phyloP scores from a whole-genome alignment of 2,329 filamentous ascomycete species.

The Alternaria burnsii region DNA sequence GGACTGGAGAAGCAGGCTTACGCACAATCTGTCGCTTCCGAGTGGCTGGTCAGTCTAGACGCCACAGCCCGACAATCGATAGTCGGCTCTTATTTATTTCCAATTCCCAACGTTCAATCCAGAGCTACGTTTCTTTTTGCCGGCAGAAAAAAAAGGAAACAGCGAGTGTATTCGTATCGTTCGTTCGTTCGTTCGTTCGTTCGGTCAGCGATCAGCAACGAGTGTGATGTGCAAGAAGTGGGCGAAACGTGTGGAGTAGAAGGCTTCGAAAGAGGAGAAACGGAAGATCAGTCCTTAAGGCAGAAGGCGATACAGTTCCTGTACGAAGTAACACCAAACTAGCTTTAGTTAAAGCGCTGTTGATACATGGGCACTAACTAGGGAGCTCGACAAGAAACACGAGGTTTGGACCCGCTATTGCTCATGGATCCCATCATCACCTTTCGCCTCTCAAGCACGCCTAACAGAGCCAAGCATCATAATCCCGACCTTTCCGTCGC shows the following conservation, averaged over 20 bases:
- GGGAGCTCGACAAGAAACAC: slow-evolving; percentile 18
- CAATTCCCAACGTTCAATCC: background rate
- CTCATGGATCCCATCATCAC: slow-evolving; percentile 4
- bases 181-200: background rate
- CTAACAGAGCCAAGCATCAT: slow-evolving; percentile 1
- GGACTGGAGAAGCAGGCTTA: slow-evolving; percentile 17
- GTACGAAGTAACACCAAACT: slow-evolving; percentile 2
- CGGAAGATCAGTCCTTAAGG: slow-evolving; percentile 23
- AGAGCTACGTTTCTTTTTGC: background rate
- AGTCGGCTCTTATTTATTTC: slow-evolving; percentile 1
- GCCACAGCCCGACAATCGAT: slow-evolving; percentile 12
- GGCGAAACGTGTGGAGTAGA: slow-evolving; percentile 5
- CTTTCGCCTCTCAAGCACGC: slow-evolving; percentile 15
- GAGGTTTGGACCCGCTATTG: slow-evolving; percentile 16
- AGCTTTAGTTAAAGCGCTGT: slow-evolving; percentile 9
- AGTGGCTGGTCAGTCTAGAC: slow-evolving; percentile 15
- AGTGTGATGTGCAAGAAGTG: slow-evolving; percentile 1
- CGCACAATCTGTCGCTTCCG: slow-evolving; percentile 20
- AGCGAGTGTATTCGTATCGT: background rate
- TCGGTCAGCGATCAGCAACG: background rate
- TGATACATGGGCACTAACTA: slow-evolving; percentile 22
- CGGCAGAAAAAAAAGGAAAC: background rate
- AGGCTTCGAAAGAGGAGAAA: background rate
- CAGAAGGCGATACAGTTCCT: slow-evolving; percentile 16
- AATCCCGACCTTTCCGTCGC: slow-evolving; percentile 13